Percentiles rank a stretch among this genome's conserved stretches.
Evolutionary conservation across 2,329 filamentous ascomycete species (phyloP).

Genomic region (Dichotomopilus funicola): DNA sequence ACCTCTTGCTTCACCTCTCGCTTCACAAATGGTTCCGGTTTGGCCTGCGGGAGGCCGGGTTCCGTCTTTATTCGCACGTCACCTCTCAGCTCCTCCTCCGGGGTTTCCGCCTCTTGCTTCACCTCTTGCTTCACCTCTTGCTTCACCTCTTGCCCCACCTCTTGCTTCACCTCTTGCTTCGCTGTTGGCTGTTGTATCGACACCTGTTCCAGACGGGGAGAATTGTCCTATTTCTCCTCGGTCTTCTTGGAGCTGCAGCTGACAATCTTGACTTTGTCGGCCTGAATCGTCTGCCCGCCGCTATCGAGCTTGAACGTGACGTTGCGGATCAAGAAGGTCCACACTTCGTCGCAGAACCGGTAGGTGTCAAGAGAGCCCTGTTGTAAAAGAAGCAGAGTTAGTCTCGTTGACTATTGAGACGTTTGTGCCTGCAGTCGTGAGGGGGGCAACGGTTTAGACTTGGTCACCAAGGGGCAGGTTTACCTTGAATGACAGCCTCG

Average conservation of each 20-base stretch:
- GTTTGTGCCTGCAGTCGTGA: background rate
- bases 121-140: too few relatives aligned
- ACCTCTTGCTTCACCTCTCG: background rate
- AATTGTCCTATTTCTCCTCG: slow-evolving; percentile 30
- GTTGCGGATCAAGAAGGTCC: slow-evolving; percentile 98
- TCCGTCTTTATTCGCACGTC: background rate
- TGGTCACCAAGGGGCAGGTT: slow-evolving; percentile 18
- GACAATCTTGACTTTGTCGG: slow-evolving; percentile 97
- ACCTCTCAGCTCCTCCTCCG: background rate
- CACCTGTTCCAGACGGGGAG: background rate
- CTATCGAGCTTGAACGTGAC: slow-evolving; percentile 98
- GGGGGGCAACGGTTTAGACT: background rate
- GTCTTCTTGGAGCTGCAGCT: slow-evolving; percentile 82
- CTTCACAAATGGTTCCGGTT: background rate
- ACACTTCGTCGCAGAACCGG: slow-evolving; percentile 98
- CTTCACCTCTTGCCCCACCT: background rate
- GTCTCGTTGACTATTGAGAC: background rate
- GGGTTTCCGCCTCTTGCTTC: too few relatives aligned
- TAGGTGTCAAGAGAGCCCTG: slow-evolving; percentile 93
- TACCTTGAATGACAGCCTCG: slow-evolving; percentile 92
- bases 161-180: background rate
- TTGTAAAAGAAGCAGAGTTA: background rate
- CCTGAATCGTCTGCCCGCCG: slow-evolving; percentile 61
- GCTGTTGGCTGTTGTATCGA: background rate
- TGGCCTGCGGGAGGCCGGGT: too few relatives aligned